Evolutionary conservation across 2,329 filamentous ascomycete genomes (phyloP).

Genomic region (Exophiala spinifera): DNA sequence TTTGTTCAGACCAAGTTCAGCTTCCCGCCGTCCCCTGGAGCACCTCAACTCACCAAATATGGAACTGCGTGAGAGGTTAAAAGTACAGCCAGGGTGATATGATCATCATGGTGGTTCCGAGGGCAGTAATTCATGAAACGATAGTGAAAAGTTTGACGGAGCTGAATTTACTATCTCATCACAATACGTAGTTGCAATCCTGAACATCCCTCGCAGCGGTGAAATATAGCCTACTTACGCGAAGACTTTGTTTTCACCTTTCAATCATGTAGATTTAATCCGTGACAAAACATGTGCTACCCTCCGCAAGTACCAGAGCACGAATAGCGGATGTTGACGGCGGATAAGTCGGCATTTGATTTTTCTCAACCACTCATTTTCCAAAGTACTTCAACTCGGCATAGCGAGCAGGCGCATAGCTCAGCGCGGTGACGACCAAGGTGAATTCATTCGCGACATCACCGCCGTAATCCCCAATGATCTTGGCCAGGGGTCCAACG

Average conservation of each 20-base stretch:
- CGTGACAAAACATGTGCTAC: too few relatives aligned
- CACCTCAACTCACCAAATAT: constrained; percentile 49
- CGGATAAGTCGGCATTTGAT: too few relatives aligned
- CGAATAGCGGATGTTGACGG: too few relatives aligned
- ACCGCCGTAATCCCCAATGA: constrained; percentile 47
- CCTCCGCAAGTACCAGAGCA: too few relatives aligned
- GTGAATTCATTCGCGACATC: constrained; percentile 55
- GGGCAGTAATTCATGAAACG: neutral
- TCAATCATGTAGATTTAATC: too few relatives aligned
- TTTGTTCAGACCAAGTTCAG: constrained; percentile 63
- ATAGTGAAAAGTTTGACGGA: too few relatives aligned
- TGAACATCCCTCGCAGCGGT: too few relatives aligned
- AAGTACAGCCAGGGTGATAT: neutral
- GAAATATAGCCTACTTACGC: too few relatives aligned
- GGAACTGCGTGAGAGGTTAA: constrained; percentile 10
- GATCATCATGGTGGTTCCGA: too few relatives aligned
- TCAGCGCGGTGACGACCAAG: constrained; percentile 48
- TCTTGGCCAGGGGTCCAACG: constrained; percentile 44
- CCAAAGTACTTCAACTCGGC: constrained; percentile 39
- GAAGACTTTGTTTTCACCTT: too few relatives aligned
- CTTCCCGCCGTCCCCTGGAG: constrained; percentile 48
- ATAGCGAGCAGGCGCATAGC: constrained; percentile 49
- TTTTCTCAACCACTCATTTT: constrained; percentile 1
- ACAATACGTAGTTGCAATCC: too few relatives aligned
- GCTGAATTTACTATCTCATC: too few relatives aligned